Evolutionary conservation across 164 flowering plant species (phyloP).

Genomic region (Nymphaea colorata): DNA sequence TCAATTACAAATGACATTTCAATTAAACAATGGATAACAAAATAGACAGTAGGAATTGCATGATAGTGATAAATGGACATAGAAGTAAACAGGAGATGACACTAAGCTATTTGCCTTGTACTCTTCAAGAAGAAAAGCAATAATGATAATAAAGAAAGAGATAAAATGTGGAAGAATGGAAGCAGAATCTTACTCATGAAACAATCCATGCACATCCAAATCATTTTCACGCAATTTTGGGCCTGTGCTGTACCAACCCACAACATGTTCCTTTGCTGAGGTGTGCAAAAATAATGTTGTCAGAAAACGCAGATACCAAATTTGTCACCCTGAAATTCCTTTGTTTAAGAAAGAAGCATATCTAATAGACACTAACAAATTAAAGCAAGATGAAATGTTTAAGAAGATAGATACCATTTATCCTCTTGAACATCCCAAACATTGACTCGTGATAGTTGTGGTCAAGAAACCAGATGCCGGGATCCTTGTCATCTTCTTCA

Average conservation of each 20-base stretch:
- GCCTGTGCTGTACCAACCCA: slow-evolving; percentile 99
- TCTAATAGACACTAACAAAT: background rate
- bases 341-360: background rate
- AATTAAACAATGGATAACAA: no score
- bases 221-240: slow-evolving; percentile 94
- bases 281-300: slow-evolving; percentile 8
- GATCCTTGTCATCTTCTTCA: slow-evolving; percentile 94
- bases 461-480: slow-evolving; percentile 97
- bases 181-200: slow-evolving; percentile 58
- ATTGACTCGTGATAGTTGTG: slow-evolving; percentile 97
- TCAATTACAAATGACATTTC: no score
- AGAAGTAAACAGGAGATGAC: no score
- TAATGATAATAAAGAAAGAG: no score
- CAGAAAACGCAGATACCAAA: background rate
- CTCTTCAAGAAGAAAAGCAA: no score
- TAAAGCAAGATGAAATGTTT: background rate
- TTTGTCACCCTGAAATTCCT: background rate
- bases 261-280: slow-evolving; percentile 99
- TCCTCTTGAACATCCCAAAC: slow-evolving; percentile 98
- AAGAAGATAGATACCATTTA: slow-evolving; percentile 50
- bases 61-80: no score
- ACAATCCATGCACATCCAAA: slow-evolving; percentile 63
- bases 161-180: background rate
- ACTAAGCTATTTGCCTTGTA: no score
- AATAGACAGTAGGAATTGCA: no score